A percentile compares a stretch with the other conserved stretches of the same genome.
Evolutionary conservation across 768 basidiomycete species (phyloP).

Genomic region (Xerocomus spinulosus): DNA sequence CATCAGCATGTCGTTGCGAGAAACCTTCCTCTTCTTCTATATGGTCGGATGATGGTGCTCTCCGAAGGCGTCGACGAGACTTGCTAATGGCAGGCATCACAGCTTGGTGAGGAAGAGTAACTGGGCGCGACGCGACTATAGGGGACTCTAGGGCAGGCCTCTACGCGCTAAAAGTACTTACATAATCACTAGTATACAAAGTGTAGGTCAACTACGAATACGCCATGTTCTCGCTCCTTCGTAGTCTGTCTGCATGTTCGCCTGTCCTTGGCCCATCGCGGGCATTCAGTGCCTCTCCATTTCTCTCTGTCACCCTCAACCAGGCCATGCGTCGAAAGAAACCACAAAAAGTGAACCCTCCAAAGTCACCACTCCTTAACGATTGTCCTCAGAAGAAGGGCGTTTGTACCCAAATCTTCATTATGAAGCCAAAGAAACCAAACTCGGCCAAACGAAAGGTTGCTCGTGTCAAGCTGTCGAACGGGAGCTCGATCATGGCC

Average conservation of each 20-base stretch:
- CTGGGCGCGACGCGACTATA: slow-evolving; percentile 20
- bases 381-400: slow-evolving; percentile 85
- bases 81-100: slow-evolving; percentile 33
- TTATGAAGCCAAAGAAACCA: slow-evolving; percentile 91
- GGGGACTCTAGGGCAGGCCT: slow-evolving; percentile 27
- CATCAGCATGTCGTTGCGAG: slow-evolving; percentile 38
- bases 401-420: slow-evolving; percentile 78
- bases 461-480: slow-evolving; percentile 86
- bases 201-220: not conserved
- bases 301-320: slow-evolving; percentile 69
- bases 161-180: slow-evolving; percentile 20
- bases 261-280: slow-evolving; percentile 27
- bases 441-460: slow-evolving; percentile 99
- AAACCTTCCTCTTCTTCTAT: slow-evolving; percentile 54
- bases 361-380: slow-evolving; percentile 75
- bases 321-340: slow-evolving; percentile 82
- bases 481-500: slow-evolving; percentile 84
- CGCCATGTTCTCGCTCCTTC: slow-evolving; percentile 28
- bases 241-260: slow-evolving; percentile 20
- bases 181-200: slow-evolving; percentile 3
- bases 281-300: slow-evolving; percentile 59
- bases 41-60: slow-evolving; percentile 48
- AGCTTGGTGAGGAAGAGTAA: not conserved
- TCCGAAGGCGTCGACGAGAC: slow-evolving; percentile 37
- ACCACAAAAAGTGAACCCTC: slow-evolving; percentile 40